phyloP scores from a whole-genome alignment of 2,329 filamentous ascomycete genomes.

The Neofusicoccum sp. region DNA sequence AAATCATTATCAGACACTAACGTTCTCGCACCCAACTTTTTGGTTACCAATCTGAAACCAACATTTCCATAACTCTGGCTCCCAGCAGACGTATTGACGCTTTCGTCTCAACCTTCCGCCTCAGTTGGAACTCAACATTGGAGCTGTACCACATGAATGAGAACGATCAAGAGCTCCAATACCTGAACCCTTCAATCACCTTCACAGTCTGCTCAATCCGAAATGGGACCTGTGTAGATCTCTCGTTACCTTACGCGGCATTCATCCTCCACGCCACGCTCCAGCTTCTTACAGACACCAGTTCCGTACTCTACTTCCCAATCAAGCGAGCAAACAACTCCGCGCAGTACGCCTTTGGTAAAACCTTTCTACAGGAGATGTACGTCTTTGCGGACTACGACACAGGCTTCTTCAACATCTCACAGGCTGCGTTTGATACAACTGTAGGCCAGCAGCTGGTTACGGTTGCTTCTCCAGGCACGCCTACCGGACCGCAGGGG shows the following conservation, averaged over 20 bases:
- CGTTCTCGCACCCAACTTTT: neutral
- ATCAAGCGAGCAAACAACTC: neutral
- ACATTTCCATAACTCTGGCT: neutral
- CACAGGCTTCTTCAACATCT: neutral
- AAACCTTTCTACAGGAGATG: neutral
- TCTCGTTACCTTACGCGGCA: neutral
- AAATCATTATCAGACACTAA: neutral
- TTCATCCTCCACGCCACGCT: neutral
- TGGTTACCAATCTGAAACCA: neutral
- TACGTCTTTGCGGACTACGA: neutral
- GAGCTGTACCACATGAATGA: neutral
- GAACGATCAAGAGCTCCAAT: neutral
- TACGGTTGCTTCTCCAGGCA: neutral
- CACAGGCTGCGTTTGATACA: neutral
- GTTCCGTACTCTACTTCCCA: neutral
- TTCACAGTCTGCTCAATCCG: neutral
- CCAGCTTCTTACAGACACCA: neutral
- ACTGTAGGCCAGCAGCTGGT: neutral
- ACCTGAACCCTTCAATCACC: neutral
- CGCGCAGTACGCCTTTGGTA: neutral
- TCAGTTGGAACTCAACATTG: neutral
- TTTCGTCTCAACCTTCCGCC: neutral
- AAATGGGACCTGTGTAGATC: neutral
- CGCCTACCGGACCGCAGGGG: no score
- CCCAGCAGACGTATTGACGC: neutral